Percentiles rank a stretch among this genome's conserved stretches.
These are phyloP conservation scores for Podaxis mareebaensis DNA, from an alignment of 768 basidiomycete genomes.

Conservation along the genomic window DNA sequence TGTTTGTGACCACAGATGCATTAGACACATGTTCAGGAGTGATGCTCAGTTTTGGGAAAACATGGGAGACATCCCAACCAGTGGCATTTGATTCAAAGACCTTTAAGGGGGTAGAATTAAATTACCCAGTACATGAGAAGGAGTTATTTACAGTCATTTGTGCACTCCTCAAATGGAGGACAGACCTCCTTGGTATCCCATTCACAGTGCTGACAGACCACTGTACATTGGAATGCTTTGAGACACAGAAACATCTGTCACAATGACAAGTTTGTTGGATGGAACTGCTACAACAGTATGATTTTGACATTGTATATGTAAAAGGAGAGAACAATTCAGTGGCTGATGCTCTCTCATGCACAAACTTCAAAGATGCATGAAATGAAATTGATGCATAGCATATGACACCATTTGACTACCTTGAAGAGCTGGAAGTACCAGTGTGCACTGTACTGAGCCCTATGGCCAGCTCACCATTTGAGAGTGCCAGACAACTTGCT, in stretches of 20 bases:
- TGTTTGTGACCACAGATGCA: slow-evolving; percentile 36
- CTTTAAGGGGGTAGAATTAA: slow-evolving; percentile 26
- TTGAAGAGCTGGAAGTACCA: slow-evolving; percentile 35
- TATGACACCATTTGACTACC: slow-evolving; percentile 21
- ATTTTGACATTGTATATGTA: slow-evolving; percentile 35
- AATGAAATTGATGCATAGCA: background rate
- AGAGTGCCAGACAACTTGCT: background rate
- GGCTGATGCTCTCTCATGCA: slow-evolving; percentile 36
- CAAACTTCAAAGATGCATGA: background rate
- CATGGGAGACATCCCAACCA: slow-evolving; percentile 31
- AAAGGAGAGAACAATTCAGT: slow-evolving; percentile 32
- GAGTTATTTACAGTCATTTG: slow-evolving; percentile 36
- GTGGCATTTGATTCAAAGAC: slow-evolving; percentile 29
- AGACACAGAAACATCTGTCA: slow-evolving; percentile 31
- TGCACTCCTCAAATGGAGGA: slow-evolving; percentile 27
- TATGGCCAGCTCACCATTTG: background rate
- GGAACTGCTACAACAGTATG: slow-evolving; percentile 33
- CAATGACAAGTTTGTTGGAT: slow-evolving; percentile 30
- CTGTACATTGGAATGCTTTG: slow-evolving; percentile 31
- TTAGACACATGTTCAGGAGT: slow-evolving; percentile 31
- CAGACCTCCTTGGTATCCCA: slow-evolving; percentile 19
- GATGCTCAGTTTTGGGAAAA: slow-evolving; percentile 28
- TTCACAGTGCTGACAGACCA: slow-evolving; percentile 37
- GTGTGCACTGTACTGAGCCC: slow-evolving; percentile 18
- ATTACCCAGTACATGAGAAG: slow-evolving; percentile 38